Conservation (phyloP, 106 monocot species). For the Allium sativum region DNA sequence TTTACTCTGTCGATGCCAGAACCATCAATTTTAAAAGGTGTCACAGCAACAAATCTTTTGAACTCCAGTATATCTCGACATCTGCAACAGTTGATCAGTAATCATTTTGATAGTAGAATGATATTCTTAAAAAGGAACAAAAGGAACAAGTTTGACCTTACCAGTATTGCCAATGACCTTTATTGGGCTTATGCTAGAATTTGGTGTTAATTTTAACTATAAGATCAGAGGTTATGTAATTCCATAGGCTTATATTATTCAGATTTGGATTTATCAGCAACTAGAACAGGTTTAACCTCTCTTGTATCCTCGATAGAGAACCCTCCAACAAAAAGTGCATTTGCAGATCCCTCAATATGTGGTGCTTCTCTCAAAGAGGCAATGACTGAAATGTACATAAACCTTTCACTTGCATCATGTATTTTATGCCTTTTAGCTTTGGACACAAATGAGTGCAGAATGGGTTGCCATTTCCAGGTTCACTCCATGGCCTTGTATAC, state of each 20-base stretch:
- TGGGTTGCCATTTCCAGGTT: slow-evolving; percentile 30
- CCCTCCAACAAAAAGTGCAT: slow-evolving; percentile 67
- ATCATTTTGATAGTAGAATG: not conserved
- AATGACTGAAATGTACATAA: slow-evolving; percentile 37
- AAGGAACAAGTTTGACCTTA: slow-evolving; percentile 1
- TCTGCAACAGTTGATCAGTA: slow-evolving; percentile 25
- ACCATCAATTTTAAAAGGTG: slow-evolving; percentile 25
- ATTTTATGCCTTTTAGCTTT: not conserved
- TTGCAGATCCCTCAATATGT: slow-evolving; percentile 38
- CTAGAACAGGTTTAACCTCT: slow-evolving; percentile 23
- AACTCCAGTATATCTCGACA: slow-evolving; percentile 66
- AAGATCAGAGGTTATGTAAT: not conserved
- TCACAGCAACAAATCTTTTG: slow-evolving; percentile 40
- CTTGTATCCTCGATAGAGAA: slow-evolving; percentile 42
- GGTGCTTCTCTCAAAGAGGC: slow-evolving; percentile 55
- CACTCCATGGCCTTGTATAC: slow-evolving; percentile 70
- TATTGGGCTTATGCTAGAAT: slow-evolving; percentile 44
- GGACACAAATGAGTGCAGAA: not conserved
- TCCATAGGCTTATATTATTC: not conserved
- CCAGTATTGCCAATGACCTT: slow-evolving; percentile 76
- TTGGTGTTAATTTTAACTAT: slow-evolving; percentile 69
- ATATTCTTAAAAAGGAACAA: not conserved
- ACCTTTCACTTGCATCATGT: slow-evolving; percentile 15
- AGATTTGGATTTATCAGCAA: not conserved
- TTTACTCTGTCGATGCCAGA: slow-evolving; percentile 26